Evolutionary conservation across 2,329 filamentous ascomycete species (phyloP).

Genomic region (Fusarium decemcellulare): DNA sequence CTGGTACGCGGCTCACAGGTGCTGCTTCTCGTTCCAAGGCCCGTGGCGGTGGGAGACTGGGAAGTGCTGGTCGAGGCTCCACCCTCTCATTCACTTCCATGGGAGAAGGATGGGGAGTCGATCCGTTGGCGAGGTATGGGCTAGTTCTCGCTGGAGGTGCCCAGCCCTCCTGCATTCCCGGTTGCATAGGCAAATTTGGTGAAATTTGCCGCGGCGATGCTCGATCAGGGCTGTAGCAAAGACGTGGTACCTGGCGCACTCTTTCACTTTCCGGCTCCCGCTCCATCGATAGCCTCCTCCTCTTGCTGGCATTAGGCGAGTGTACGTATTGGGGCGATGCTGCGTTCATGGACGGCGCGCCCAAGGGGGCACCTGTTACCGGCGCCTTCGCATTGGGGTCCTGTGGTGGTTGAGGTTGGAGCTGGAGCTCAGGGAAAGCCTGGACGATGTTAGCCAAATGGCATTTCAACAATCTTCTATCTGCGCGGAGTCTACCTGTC

Average conservation of each 20-base stretch:
- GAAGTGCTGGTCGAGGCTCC: slow-evolving; percentile 56
- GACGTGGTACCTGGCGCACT: slow-evolving; percentile 61
- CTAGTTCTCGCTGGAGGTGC: slow-evolving; percentile 49
- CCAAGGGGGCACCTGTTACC: slow-evolving; percentile 54
- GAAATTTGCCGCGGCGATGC: slow-evolving; percentile 53
- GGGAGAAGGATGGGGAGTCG: slow-evolving; percentile 45
- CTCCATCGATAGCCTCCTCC: slow-evolving; percentile 61
- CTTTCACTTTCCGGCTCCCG: slow-evolving; percentile 56
- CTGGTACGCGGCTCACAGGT: slow-evolving; percentile 50
- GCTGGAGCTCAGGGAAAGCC: slow-evolving; percentile 62
- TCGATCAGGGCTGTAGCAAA: slow-evolving; percentile 57
- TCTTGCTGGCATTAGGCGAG: slow-evolving; percentile 64
- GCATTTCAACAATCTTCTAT: background rate
- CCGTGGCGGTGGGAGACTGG: slow-evolving; percentile 56
- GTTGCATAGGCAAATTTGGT: slow-evolving; percentile 46
- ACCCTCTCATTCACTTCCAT: slow-evolving; percentile 53
- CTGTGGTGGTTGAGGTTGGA: slow-evolving; percentile 54
- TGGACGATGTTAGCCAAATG: slow-evolving; percentile 47
- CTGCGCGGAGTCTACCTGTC: slow-evolving; percentile 58
- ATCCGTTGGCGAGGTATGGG: slow-evolving; percentile 50
- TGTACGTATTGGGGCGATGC: slow-evolving; percentile 64
- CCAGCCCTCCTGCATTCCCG: slow-evolving; percentile 54
- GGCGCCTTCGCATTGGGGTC: slow-evolving; percentile 47
- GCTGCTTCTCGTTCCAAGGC: slow-evolving; percentile 54
- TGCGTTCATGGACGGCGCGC: slow-evolving; percentile 45